A percentile compares a stretch with the other conserved stretches of the same genome.
These are phyloP conservation scores for Talaromyces amestolkiae DNA, from an alignment of 2,329 filamentous ascomycete genomes.

Conservation along the genomic window DNA sequence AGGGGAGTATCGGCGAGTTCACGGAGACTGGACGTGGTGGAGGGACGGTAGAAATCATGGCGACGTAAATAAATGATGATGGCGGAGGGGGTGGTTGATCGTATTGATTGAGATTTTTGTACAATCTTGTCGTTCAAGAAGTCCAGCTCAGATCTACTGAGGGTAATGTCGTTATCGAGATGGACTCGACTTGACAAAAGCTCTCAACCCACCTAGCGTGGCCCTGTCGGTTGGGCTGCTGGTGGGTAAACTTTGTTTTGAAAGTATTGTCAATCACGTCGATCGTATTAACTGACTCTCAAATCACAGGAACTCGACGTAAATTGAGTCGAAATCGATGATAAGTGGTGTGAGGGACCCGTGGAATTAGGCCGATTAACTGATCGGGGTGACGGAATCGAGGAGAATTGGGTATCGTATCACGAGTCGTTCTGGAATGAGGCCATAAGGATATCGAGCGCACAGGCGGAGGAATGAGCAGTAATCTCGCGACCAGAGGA, in stretches of 20 bases:
- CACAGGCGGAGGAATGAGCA: background rate
- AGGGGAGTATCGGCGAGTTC: conserved; percentile 31
- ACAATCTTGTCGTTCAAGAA: background rate
- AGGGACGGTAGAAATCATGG: conserved; percentile 34
- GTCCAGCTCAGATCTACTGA: background rate
- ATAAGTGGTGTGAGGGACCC: background rate
- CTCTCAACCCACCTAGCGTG: conserved; percentile 26
- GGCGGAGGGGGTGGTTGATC: background rate
- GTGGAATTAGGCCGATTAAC: background rate
- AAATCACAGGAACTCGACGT: background rate
- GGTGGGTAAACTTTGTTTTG: conserved; percentile 21
- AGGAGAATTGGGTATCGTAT: background rate
- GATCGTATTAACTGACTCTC: conserved; percentile 1
- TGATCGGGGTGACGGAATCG: conserved; percentile 12
- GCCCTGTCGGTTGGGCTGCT: conserved; percentile 27
- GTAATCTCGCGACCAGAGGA: background rate
- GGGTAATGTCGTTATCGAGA: background rate
- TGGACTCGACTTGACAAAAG: background rate
- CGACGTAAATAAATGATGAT: background rate
- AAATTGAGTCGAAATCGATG: conserved; percentile 4
- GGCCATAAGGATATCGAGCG: background rate
- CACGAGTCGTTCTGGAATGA: background rate
- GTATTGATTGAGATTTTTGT: no score
- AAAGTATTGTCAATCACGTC: background rate
- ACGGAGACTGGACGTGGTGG: conserved; percentile 34